Evolutionary conservation across 352 stramenopile genomes (phyloP), one percentile per base, ranked within the genome.

Genomic region (Pythium brassicae): DNA sequence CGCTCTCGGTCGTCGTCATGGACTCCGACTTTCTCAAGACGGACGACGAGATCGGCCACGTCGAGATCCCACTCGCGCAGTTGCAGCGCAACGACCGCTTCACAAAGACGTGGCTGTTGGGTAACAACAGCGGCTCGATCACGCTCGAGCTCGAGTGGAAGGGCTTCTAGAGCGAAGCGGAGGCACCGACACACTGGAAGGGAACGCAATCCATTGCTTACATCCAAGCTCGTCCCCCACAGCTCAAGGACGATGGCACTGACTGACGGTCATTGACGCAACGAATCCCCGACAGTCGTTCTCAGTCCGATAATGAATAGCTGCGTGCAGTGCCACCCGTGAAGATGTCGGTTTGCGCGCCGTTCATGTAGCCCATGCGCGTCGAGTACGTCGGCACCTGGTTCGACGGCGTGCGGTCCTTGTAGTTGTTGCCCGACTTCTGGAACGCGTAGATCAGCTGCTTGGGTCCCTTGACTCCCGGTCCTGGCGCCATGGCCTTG

Each of bases 121-220:
- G 75, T 22, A 74, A 78, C 53, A 65, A 71, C 25, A 63, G 59
- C 12, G 63, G 71, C 11, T 61, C 56, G 15, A 65, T 79, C 27
- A 76, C 65, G 23, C 57, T 82, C 4, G 65, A 78, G 49, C 53
- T 76, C 6, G 66, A 81, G 45, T 79, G 71, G 71, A 72, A 68
- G 32, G 61, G 63, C n/a, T 77, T 83, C 27, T 76, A 14, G n/a
- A n/a, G n/a, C n/a, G n/a, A n/a, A n/a, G n/a, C n/a, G n/a, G n/a
- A n/a, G 32, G 12, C 37, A n/a, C 37, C 15, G 8, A 22, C 37
- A 22, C 37, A 22, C 1, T 43, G 14, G 15, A 43, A 37, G 32
- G 32, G 8, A 37, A 37, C 32, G 14, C 8, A 37, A n/a, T n/a
- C n/a, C n/a, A n/a, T n/a, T n/a, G n/a, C n/a, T n/a, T n/a, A n/a